Base-by-base conservation (phyloP, 257 asterid genomes). In the Plantago major region DNA sequence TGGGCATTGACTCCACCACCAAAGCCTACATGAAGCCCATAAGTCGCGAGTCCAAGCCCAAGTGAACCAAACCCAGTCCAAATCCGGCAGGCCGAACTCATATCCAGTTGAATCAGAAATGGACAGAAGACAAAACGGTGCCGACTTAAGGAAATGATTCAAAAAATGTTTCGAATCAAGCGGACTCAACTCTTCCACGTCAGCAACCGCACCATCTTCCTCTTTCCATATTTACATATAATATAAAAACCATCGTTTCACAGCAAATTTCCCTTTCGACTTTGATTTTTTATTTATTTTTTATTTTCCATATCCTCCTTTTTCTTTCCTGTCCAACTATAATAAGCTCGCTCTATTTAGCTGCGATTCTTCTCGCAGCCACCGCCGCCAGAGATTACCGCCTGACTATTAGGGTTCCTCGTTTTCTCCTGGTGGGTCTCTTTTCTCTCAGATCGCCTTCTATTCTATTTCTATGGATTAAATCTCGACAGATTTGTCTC, bases 161-260 rank as follows among this genome's bases (percentile, higher is more conserved):
- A 33, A 40, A 58, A n/a, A 16, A 15, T 11, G 50, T 10, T 42
- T 16, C 49, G 26, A 26, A 42, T n/a, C 68, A 12, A 42, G n/a
- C 61, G 52, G 14, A 51, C 30, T 0, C 5, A 12, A n/a, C 7
- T 11, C 33, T 46, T 38, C 68, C 73, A 67, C 73, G 73, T 56
- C 73, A 63, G 4, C 45, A 58, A 14, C 40, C 9, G 8, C 60
- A 16, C 45, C 17, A 63, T 48, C 57, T 52, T 33, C 11, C 12
- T 22, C 40, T 33, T 33, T 33, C 0, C 6, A n/a, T n/a, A n/a
- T n/a, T n/a, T n/a, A n/a, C n/a, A n/a, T n/a, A n/a, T n/a, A 2
- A 33, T 33, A 33, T 33, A 33, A 1, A 33, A 33, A 33, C 40
- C 40, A 33, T 33, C 40, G 7, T 22, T 33, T 33, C 7, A 33